phyloP scores from a whole-genome alignment of 164 flowering plant genomes.

The Warburgia ugandensis region DNA sequence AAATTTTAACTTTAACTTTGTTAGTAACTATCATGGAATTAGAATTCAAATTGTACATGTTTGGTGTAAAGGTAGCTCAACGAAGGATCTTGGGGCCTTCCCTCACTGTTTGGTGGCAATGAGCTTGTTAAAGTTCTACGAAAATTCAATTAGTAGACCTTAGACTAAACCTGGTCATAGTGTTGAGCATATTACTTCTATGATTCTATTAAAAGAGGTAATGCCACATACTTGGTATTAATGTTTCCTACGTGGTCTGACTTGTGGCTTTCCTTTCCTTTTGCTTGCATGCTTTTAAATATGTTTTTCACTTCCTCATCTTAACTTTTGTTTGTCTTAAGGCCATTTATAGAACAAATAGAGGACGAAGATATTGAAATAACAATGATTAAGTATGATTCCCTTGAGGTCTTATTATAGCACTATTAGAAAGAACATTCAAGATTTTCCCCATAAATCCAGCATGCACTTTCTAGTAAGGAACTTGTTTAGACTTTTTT shows the following conservation, averaged over 20 bases:
- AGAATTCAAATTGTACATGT: too few relatives aligned
- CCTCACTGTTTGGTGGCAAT: slow-evolving; percentile 26
- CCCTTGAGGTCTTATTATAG: slow-evolving; percentile 42
- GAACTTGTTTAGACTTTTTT: background rate
- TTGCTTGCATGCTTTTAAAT: background rate
- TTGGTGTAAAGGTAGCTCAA: slow-evolving; percentile 19
- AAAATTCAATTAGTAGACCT: slow-evolving; percentile 7
- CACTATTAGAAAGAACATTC: slow-evolving; percentile 39
- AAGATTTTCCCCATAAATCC: slow-evolving; percentile 49
- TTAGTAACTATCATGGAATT: too few relatives aligned
- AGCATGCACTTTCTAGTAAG: slow-evolving; percentile 56
- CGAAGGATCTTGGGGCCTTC: slow-evolving; percentile 23
- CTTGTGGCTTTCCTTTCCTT: background rate
- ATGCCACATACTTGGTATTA: background rate
- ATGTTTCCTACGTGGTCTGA: slow-evolving; percentile 1
- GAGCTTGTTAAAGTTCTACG: slow-evolving; percentile 13
- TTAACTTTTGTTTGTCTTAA: slow-evolving; percentile 31
- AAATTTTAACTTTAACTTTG: too few relatives aligned
- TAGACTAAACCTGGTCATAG: slow-evolving; percentile 12
- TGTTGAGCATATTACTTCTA: slow-evolving; percentile 10
- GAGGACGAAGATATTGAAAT: slow-evolving; percentile 31
- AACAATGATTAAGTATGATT: slow-evolving; percentile 30
- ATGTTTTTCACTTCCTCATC: slow-evolving; percentile 1
- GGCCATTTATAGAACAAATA: slow-evolving; percentile 22
- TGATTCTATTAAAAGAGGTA: slow-evolving; percentile 33